Conservation (phyloP, 352 stramenopile genomes). For the Aphanomyces stellatus region DNA sequence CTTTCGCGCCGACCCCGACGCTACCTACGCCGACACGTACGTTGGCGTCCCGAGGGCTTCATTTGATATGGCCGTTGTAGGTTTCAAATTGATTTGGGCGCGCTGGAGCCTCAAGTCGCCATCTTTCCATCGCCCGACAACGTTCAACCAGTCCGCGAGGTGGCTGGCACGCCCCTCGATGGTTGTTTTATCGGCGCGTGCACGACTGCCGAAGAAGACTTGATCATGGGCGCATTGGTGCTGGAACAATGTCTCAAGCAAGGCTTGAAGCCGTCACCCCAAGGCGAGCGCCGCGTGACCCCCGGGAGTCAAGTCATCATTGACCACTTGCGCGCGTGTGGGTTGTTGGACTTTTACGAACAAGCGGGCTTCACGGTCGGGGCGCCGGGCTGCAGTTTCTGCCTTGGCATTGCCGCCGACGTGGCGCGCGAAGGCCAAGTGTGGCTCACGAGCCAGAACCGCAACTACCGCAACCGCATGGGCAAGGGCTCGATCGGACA, state of each 20-base stretch:
- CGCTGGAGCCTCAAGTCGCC: conserved; percentile 63
- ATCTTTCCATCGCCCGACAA: conserved; percentile 78
- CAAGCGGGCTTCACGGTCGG: conserved; percentile 69
- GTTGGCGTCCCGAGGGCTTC: no score
- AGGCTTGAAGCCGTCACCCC: conserved; percentile 42
- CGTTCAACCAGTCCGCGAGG: conserved; percentile 55
- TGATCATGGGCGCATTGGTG: conserved; percentile 69
- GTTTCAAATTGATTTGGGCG: conserved; percentile 66
- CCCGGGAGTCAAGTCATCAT: conserved; percentile 73
- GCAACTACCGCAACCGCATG: conserved; percentile 86
- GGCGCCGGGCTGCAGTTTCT: conserved; percentile 72
- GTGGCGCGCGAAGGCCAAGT: conserved; percentile 75
- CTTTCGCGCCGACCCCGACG: conserved; percentile 68
- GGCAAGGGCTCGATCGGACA: conserved; percentile 73
- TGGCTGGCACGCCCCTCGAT: conserved; percentile 63
- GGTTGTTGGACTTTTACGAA: conserved; percentile 70
- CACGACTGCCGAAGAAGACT: conserved; percentile 72
- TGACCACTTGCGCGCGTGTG: conserved; percentile 67
- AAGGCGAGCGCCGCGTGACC: conserved; percentile 66
- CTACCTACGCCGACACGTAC: conserved; percentile 58
- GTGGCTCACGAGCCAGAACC: conserved; percentile 77
- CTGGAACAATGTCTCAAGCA: conserved; percentile 65
- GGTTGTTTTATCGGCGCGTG: conserved; percentile 83
- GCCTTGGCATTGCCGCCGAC: conserved; percentile 72
- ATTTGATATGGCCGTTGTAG: no score